These are phyloP conservation scores for Quercus tomentella DNA, from an alignment of 331 rosid species.

Conservation along the genomic window DNA sequence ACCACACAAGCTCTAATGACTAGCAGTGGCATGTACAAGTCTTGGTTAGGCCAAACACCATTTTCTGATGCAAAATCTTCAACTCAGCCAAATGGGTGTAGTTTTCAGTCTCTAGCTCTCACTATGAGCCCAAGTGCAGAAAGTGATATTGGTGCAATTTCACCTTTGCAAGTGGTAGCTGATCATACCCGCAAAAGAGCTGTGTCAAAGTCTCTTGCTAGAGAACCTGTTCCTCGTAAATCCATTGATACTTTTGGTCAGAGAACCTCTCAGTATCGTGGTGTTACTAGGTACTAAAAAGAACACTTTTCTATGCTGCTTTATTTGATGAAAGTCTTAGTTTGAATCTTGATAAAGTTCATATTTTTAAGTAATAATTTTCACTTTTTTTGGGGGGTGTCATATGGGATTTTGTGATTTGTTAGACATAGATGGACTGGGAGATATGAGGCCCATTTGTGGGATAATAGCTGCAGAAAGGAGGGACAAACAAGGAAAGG, in stretches of 20 bases:
- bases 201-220: constrained; percentile 40
- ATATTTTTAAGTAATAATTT: background rate
- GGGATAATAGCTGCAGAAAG: constrained; percentile 99
- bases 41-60: constrained; percentile 69
- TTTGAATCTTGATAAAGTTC: background rate
- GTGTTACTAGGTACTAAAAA: constrained; percentile 72
- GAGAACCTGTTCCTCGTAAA: constrained; percentile 83
- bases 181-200: constrained; percentile 63
- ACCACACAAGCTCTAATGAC: constrained; percentile 40
- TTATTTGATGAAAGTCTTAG: background rate
- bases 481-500: constrained; percentile 99
- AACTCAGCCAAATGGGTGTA: constrained; percentile 32
- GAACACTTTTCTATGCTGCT: background rate
- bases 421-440: constrained; percentile 99
- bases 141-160: constrained; percentile 38
- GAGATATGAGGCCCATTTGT: constrained; percentile 97
- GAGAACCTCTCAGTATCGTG: constrained; percentile 95
- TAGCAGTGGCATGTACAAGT: constrained; percentile 47
- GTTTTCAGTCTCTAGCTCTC: constrained; percentile 62
- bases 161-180: constrained; percentile 31
- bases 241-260: constrained; percentile 96
- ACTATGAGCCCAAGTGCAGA: constrained; percentile 69
- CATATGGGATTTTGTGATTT: constrained; percentile 1
- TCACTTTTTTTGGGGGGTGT: background rate
- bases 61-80: constrained; percentile 40